Conservation (phyloP, 2,329 filamentous ascomycete genomes). For the Nothopassalora personata region DNA sequence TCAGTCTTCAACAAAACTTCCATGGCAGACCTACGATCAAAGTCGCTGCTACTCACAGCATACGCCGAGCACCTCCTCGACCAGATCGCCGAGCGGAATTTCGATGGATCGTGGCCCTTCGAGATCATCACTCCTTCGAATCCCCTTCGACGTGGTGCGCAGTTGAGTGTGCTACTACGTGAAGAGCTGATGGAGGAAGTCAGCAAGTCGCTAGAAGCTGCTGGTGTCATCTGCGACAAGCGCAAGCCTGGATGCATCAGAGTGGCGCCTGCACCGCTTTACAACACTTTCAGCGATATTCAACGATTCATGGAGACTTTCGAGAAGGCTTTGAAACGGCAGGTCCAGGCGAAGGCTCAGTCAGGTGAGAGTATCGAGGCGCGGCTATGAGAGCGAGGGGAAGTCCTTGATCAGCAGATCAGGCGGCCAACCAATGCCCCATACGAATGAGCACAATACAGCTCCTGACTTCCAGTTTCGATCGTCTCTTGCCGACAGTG, state of each 20-base stretch:
- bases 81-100: constrained; percentile 15
- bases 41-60: constrained; percentile 66
- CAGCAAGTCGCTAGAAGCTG: constrained; percentile 56
- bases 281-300: constrained; percentile 74
- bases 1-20: constrained; percentile 66
- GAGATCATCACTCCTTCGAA: constrained; percentile 62
- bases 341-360: not conserved
- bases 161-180: constrained; percentile 67
- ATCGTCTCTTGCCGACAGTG: too few relatives aligned
- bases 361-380: constrained; percentile 8
- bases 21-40: constrained; percentile 63
- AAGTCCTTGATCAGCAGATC: not conserved
- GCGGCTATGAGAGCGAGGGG: constrained; percentile 1
- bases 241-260: constrained; percentile 79
- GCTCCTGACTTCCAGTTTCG: too few relatives aligned
- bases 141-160: constrained; percentile 63
- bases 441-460: too few relatives aligned
- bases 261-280: constrained; percentile 76
- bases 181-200: constrained; percentile 67
- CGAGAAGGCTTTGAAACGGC: constrained; percentile 35
- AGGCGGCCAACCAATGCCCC: too few relatives aligned
- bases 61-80: constrained; percentile 67
- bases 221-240: constrained; percentile 74
- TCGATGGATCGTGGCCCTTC: constrained; percentile 32
- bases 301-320: constrained; percentile 56